Conservation (phyloP, 306 rosid species). For the Fragaria nilgerrensis region DNA sequence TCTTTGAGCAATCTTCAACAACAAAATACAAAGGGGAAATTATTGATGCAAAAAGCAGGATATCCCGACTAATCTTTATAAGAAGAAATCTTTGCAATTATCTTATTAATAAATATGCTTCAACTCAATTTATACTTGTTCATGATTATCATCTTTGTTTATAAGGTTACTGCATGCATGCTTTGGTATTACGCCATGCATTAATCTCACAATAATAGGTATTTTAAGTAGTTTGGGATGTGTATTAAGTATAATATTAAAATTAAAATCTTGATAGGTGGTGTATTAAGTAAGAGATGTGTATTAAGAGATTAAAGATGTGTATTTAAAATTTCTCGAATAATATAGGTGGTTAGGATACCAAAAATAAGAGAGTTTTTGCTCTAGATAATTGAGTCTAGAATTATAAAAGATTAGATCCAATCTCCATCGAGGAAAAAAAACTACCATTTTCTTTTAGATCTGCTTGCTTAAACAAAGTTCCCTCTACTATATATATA, state of each 20-base stretch:
- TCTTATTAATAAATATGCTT: too few relatives aligned
- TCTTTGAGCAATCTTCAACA: not conserved
- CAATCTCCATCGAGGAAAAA: too few relatives aligned
- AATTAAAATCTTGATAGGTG: too few relatives aligned
- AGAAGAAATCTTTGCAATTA: not conserved
- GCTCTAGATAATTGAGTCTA: too few relatives aligned
- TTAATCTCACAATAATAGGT: not conserved
- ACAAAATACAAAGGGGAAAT: not conserved
- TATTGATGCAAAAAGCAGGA: not conserved
- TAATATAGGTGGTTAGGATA: not conserved
- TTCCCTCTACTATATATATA: not conserved
- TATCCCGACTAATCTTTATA: not conserved
- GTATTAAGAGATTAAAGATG: too few relatives aligned
- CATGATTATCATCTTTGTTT: not conserved
- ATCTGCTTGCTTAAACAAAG: constrained; percentile 31
- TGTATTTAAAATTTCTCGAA: too few relatives aligned
- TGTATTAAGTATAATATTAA: too few relatives aligned
- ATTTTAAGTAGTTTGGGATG: too few relatives aligned
- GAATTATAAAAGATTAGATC: too few relatives aligned
- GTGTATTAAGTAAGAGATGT: too few relatives aligned
- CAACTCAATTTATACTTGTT: too few relatives aligned
- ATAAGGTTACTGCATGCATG: not conserved
- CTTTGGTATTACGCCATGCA: not conserved
- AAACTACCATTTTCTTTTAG: too few relatives aligned
- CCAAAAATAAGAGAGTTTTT: not conserved